Conservation (phyloP, 805 yeast genomes). For the Candida golubevii region DNA sequence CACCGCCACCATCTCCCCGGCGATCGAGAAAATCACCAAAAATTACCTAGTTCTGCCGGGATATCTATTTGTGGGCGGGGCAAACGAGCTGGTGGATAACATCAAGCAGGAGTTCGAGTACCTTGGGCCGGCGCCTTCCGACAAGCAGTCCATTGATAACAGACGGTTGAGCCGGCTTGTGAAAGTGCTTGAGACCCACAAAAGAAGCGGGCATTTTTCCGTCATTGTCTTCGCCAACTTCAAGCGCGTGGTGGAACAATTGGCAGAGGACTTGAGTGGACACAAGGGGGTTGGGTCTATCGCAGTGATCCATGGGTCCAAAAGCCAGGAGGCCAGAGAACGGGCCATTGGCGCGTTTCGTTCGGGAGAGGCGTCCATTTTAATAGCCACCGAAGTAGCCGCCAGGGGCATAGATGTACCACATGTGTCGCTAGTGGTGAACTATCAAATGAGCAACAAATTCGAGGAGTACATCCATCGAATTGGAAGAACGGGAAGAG, state of each 20-base stretch:
- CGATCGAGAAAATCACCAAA: slow-evolving; percentile 63
- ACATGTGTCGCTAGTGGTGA: slow-evolving; percentile 77
- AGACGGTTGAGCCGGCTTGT: slow-evolving; percentile 42
- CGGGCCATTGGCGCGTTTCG: slow-evolving; percentile 60
- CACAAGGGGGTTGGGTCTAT: slow-evolving; percentile 38
- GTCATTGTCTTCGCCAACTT: slow-evolving; percentile 80
- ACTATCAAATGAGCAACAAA: slow-evolving; percentile 74
- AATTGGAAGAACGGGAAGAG: slow-evolving; percentile 96
- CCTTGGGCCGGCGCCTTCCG: slow-evolving; percentile 29
- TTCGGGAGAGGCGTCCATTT: slow-evolving; percentile 49
- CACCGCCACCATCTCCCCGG: slow-evolving; percentile 86
- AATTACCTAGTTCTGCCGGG: slow-evolving; percentile 61
- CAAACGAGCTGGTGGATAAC: slow-evolving; percentile 60
- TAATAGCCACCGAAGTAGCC: slow-evolving; percentile 93
- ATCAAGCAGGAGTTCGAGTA: slow-evolving; percentile 63
- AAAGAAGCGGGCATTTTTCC: slow-evolving; percentile 26
- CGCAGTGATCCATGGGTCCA: slow-evolving; percentile 79
- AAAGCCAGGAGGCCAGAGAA: slow-evolving; percentile 82
- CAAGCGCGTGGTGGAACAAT: slow-evolving; percentile 65
- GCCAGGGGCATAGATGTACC: slow-evolving; percentile 95
- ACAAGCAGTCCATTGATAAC: slow-evolving; percentile 23
- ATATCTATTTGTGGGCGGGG: slow-evolving; percentile 61
- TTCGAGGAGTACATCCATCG: slow-evolving; percentile 88
- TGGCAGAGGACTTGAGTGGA: slow-evolving; percentile 46
- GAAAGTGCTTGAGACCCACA: slow-evolving; percentile 41